Conservation (phyloP, 768 basidiomycete species). For the Leccinum truebloodii region DNA sequence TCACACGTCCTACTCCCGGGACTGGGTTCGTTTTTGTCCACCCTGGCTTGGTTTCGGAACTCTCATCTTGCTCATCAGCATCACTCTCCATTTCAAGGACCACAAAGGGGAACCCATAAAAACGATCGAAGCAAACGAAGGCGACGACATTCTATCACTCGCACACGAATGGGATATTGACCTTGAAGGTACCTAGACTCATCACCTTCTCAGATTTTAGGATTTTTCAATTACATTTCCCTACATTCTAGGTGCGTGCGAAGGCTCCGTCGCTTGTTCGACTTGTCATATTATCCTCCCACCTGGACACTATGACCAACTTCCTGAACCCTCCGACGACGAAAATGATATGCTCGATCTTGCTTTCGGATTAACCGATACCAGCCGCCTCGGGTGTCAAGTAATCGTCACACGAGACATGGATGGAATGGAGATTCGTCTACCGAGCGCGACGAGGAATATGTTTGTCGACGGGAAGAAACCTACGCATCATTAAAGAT, state of each 20-base stretch:
- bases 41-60: neutral
- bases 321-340: conserved; percentile 95
- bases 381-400: conserved; percentile 80
- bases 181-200: conserved; percentile 70
- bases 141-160: conserved; percentile 87
- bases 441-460: conserved; percentile 92
- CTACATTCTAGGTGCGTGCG: conserved; percentile 79
- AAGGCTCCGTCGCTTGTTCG: conserved; percentile 95
- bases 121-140: conserved; percentile 90
- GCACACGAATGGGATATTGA: conserved; percentile 97
- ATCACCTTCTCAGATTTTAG: neutral
- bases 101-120: conserved; percentile 81
- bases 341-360: conserved; percentile 99
- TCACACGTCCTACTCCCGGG: conserved; percentile 64
- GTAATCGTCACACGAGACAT: conserved; percentile 77
- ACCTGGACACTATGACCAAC: conserved; percentile 70
- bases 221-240: neutral
- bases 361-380: conserved; percentile 96
- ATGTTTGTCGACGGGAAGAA: conserved; percentile 92
- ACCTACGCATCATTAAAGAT: conserved; percentile 45
- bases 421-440: conserved; percentile 80
- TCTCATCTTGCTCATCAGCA: conserved; percentile 44
- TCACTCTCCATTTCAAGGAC: conserved; percentile 90
- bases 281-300: conserved; percentile 87
- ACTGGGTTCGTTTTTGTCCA: conserved; percentile 54